These are phyloP conservation scores for Solanum sitiens DNA, from an alignment of 257 asterid species.

Conservation along the genomic window DNA sequence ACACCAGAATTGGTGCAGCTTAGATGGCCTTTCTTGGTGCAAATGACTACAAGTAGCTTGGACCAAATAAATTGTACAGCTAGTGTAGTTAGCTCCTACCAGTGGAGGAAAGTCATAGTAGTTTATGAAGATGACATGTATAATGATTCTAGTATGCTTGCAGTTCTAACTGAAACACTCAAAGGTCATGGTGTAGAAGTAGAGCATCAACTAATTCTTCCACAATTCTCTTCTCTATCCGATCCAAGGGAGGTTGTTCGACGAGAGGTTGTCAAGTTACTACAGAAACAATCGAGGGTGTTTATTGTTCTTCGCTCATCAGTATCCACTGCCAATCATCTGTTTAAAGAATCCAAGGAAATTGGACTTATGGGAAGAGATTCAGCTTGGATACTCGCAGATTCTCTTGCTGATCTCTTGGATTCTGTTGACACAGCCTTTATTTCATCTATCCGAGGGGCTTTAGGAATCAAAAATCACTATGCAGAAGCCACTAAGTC, in stretches of 20 bases:
- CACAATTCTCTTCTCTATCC: slow-evolving; percentile 13
- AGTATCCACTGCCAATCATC: slow-evolving; percentile 4
- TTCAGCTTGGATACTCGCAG: slow-evolving; percentile 33
- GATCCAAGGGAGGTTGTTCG: slow-evolving; percentile 10
- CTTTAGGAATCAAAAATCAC: slow-evolving; percentile 24
- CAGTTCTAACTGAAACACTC: slow-evolving; percentile 18
- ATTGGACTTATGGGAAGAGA: slow-evolving; percentile 27
- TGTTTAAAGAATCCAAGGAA: slow-evolving; percentile 26
- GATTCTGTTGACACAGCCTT: slow-evolving; percentile 18
- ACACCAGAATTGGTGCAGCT: slow-evolving; percentile 1
- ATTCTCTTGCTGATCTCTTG: slow-evolving; percentile 21
- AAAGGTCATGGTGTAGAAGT: slow-evolving; percentile 11
- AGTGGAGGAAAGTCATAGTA: slow-evolving; percentile 26
- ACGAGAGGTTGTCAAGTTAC: slow-evolving; percentile 12
- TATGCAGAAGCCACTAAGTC: slow-evolving; percentile 3
- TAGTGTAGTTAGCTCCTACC: slow-evolving; percentile 9
- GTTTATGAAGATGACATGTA: slow-evolving; percentile 20
- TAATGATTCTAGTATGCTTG: slow-evolving; percentile 19
- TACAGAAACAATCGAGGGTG: slow-evolving; percentile 24
- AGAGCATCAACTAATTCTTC: slow-evolving; percentile 21
- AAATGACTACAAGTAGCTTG: slow-evolving; percentile 10
- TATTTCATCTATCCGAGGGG: slow-evolving; percentile 22
- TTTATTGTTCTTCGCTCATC: slow-evolving; percentile 31
- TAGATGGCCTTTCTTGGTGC: slow-evolving; percentile 36
- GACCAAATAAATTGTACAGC: slow-evolving; percentile 19